phyloP scores from a whole-genome alignment of 1,284 basidiomycete species.

The Ceratobasidium sp. region DNA sequence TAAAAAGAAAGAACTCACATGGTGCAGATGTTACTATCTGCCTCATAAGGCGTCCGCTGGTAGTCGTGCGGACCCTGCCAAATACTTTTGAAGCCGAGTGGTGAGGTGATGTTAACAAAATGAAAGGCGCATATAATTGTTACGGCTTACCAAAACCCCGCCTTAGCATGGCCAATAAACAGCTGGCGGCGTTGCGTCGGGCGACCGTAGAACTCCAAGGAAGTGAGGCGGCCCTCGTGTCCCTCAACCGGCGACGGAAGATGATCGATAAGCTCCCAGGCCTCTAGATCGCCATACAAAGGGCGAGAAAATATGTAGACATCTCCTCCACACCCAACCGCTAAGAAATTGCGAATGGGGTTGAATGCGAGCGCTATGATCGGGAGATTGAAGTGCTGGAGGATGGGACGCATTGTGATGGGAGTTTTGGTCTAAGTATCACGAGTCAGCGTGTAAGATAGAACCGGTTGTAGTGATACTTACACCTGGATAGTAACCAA shows the following conservation, averaged over 20 bases:
- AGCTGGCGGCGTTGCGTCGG: not conserved
- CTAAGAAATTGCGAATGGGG: not conserved
- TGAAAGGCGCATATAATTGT: no score
- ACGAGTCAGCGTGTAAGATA: not conserved
- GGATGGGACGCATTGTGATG: slow-evolving; percentile 2
- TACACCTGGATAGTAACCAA: not conserved
- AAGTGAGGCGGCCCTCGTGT: slow-evolving; percentile 1
- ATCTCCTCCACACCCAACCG: not conserved
- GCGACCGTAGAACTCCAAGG: not conserved
- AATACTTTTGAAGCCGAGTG: not conserved
- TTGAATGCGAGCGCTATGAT: not conserved
- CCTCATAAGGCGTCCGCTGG: slow-evolving; percentile 5
- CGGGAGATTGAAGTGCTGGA: not conserved
- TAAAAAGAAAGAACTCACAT: slow-evolving; percentile 4
- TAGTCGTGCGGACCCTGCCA: not conserved
- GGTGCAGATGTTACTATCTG: not conserved
- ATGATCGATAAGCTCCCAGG: slow-evolving; percentile 7
- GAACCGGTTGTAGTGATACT: not conserved
- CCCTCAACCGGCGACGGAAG: not conserved
- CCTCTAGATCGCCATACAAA: not conserved
- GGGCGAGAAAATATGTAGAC: not conserved
- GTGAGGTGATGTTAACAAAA: not conserved
- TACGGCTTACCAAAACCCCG: slow-evolving; percentile 13
- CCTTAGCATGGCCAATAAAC: slow-evolving; percentile 17
- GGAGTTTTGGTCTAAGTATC: not conserved